Percentiles rank a stretch among this genome's conserved stretches.
These are phyloP conservation scores for Cocos nucifera DNA, from an alignment of 176 grass and related monocot species.

Conservation along the genomic window DNA sequence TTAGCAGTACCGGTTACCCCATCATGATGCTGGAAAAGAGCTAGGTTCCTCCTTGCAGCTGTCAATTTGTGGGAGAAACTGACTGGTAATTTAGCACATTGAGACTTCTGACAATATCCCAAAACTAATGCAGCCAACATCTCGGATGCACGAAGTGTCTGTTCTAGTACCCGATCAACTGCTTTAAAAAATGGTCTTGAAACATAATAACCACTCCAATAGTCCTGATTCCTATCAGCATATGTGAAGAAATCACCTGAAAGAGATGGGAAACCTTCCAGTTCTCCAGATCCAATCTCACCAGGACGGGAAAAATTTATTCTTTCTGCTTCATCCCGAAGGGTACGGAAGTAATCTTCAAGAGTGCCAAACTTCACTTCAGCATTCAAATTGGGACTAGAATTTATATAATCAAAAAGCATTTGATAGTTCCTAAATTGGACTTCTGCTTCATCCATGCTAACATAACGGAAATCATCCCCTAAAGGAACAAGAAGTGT, in stretches of 20 bases:
- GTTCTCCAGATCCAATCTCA: slow-evolving; percentile 75
- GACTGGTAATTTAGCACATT: slow-evolving; percentile 57
- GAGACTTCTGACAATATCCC: slow-evolving; percentile 87
- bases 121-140: slow-evolving; percentile 83
- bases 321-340: slow-evolving; percentile 76
- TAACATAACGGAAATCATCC: slow-evolving; percentile 95
- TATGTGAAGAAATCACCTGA: slow-evolving; percentile 99
- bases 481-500: slow-evolving; percentile 93
- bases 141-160: slow-evolving; percentile 87
- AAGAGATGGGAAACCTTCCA: slow-evolving; percentile 86
- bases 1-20: slow-evolving; percentile 97
- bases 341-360: slow-evolving; percentile 84
- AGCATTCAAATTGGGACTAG: slow-evolving; percentile 66
- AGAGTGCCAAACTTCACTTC: slow-evolving; percentile 95
- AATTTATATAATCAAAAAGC: slow-evolving; percentile 95
- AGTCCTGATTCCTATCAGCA: slow-evolving; percentile 87
- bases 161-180: slow-evolving; percentile 84
- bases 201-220: slow-evolving; percentile 98
- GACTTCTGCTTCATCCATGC: slow-evolving; percentile 74
- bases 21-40: slow-evolving; percentile 99
- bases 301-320: slow-evolving; percentile 74
- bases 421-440: slow-evolving; percentile 92
- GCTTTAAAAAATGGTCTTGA: slow-evolving; percentile 98
- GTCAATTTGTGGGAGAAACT: slow-evolving; percentile 91
- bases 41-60: slow-evolving; percentile 88